Evolutionary conservation across 176 grass and related monocot species (phyloP), one percentile per base, ranked within the genome.

Genomic region (Pontederia crassipes): DNA sequence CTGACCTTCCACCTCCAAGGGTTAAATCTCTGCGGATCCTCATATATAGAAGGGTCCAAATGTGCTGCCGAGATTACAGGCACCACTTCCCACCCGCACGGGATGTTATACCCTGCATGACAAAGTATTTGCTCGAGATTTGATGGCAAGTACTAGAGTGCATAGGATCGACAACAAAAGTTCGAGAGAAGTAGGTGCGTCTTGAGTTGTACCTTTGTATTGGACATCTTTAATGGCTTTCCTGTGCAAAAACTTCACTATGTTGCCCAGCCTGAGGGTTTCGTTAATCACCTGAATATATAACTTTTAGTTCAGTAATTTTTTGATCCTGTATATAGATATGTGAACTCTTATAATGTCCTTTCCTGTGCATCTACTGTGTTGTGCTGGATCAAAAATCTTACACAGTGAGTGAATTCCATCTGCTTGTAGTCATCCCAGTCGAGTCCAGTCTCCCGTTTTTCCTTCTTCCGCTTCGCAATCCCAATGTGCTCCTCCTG

Each of bases 1-100:
- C 70, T 62, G 13, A 74, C 72, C 66, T 81, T 45, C 79, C 79
- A 81, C 48, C 79, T 81, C 79, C 79, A 81, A 13, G 79, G 79
- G 60, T 81, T 81, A 60, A 65, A 81, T 5, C 17, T 17, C 0
- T 72, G 47, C n/a, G 79, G 66, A 46, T 81, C 67, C 11, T 76
- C 62, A 12, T 81, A 64, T 49, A 66, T 17, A 5, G 79, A 81
- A 17, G 45, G 10, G 66, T 81, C 73, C 60, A 76, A 54, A 49
- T 81, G 79, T 46, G 48, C 79, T 48, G 72, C 66, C 4, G 73
- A 48, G 18, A 81, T 62, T 26, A 71, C 49, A 9, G 79, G 79
- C 32, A 76, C 46, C 12, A 81, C 28, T 57, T 81, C 48, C 79
- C 79, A 81, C 7, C 73, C 79, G 0, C 67, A 29, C 7, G 79